phyloP scores from a whole-genome alignment of 495 filamentous ascomycete species.

The Geoglossum glabrum region DNA sequence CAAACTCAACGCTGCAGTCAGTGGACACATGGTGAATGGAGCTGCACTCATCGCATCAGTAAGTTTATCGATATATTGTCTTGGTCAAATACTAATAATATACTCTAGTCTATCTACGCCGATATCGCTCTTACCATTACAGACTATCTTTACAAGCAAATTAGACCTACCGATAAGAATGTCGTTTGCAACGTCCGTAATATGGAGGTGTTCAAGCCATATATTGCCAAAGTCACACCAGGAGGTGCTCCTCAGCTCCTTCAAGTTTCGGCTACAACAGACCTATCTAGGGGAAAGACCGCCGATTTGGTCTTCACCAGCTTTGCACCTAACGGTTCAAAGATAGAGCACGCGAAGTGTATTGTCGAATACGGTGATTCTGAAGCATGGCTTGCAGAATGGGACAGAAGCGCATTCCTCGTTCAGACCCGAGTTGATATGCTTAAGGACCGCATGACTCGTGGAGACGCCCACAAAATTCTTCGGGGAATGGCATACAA shows the following conservation, averaged over 20 bases:
- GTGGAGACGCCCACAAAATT: constrained; percentile 19
- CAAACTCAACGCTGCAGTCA: constrained; percentile 37
- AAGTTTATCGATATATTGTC: constrained; percentile 9
- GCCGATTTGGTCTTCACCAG: constrained; percentile 22
- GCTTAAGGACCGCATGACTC: constrained; percentile 18
- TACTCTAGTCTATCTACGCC: constrained; percentile 38
- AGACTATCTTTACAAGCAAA: constrained; percentile 42
- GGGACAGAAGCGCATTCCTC: constrained; percentile 27
- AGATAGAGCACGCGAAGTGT: constrained; percentile 29
- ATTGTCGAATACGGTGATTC: constrained; percentile 20
- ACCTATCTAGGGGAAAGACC: constrained; percentile 6
- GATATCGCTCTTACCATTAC: constrained; percentile 60
- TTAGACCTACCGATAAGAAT: constrained; percentile 31
- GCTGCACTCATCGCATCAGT: constrained; percentile 32
- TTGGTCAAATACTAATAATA: not conserved
- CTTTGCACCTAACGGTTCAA: constrained; percentile 24
- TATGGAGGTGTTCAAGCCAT: constrained; percentile 48
- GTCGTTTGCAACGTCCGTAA: constrained; percentile 34
- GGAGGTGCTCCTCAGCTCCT: constrained; percentile 20
- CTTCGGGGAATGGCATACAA: constrained; percentile 59
- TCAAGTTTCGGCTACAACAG: constrained; percentile 9
- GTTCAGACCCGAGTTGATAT: constrained; percentile 27
- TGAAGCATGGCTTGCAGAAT: constrained; percentile 18
- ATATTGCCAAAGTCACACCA: constrained; percentile 36
- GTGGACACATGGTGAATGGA: constrained; percentile 58